Base-by-base conservation (phyloP, 1,139 yeast species). In the Saccharomyces hybrid region DNA sequence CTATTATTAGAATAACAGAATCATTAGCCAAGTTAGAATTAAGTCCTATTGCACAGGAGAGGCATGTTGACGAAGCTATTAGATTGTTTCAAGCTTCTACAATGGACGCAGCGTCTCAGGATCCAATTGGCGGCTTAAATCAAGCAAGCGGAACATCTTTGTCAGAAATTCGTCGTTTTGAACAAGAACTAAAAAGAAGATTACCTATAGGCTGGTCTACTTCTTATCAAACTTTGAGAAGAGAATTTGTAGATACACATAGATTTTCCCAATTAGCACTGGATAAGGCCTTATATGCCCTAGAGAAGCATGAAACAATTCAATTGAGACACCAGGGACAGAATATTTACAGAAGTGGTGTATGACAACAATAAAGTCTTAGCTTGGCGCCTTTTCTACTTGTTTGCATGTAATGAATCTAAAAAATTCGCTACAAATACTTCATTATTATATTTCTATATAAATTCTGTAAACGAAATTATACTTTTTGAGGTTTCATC, bases 131-230 rank as follows among this genome's bases (percentile, higher is more conserved):
- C 47, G 78, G 76, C 25, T 70, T 74, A 66, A 77, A 78, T 32
- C 72, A 72, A 52, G 66, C 79, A 4, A 82, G 80, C 58, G 78
- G 78, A 44, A 72, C 79, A 56, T 67, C 78, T 54, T 71, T 86
- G 59, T 78, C 81, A 41, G 95, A 90, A 67, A 89, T 91, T 51
- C 80, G 82, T 61, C 79, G 78, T 65, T 89, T 93, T 52, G 97
- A 91, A 68, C 83, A 80, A 50, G 96, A 89, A 69, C 79, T 93
- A 61, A 84, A 90, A 71, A 82, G 95, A 71, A 82, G 99, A 69
- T 77, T 93, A 62, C 98, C 99, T 5, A 86, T 95, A 61, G 99
- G 99, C 13, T 93, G 97, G 95, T 88, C 96, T 32, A 90, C 98
- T 1, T 86, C 95, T 26, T 88, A 88, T 70, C 83, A 82, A 62